phyloP scores from a whole-genome alignment of 345 rosid species.

The Raphanus sativus region DNA sequence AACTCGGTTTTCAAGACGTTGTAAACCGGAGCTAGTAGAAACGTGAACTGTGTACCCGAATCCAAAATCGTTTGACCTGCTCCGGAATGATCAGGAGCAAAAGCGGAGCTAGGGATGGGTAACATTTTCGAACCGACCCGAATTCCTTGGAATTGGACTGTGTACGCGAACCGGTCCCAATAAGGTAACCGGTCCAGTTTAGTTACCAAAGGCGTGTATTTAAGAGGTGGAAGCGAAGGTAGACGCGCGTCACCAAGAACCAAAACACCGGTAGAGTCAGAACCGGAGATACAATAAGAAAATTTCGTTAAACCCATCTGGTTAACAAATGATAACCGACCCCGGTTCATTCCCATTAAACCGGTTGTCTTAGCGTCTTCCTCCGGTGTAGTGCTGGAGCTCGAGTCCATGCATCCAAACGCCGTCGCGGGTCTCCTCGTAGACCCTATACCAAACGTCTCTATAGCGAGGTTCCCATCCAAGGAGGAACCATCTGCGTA shows the following conservation, averaged over 20 bases:
- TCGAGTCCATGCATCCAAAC: slow-evolving; percentile 71
- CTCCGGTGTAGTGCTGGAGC: slow-evolving; percentile 44
- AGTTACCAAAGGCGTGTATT: slow-evolving; percentile 55
- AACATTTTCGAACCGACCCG: slow-evolving; percentile 46
- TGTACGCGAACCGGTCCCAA: slow-evolving; percentile 63
- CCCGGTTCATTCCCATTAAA: slow-evolving; percentile 72
- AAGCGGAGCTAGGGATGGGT: slow-evolving; percentile 44
- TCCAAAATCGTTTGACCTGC: slow-evolving; percentile 80
- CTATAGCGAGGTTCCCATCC: slow-evolving; percentile 64
- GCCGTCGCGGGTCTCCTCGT: slow-evolving; percentile 32
- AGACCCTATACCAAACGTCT: slow-evolving; percentile 45
- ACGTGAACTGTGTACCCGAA: slow-evolving; percentile 69
- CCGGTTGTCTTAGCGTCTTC: slow-evolving; percentile 65
- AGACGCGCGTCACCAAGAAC: slow-evolving; percentile 50
- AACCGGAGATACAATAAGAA: slow-evolving; percentile 72
- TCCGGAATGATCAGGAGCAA: slow-evolving; percentile 51
- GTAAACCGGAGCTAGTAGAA: slow-evolving; percentile 59
- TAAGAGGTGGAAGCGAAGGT: slow-evolving; percentile 45
- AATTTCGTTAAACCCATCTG: slow-evolving; percentile 67
- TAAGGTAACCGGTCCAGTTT: slow-evolving; percentile 55
- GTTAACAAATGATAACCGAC: slow-evolving; percentile 62
- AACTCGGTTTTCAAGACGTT: slow-evolving; percentile 48
- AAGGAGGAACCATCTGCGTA: slow-evolving; percentile 62
- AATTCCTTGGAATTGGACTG: slow-evolving; percentile 59
- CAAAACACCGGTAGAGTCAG: slow-evolving; percentile 58